Base-by-base conservation (phyloP, 371 early-diverging fungal genomes). In the Quaeritorhiza haematococci region DNA sequence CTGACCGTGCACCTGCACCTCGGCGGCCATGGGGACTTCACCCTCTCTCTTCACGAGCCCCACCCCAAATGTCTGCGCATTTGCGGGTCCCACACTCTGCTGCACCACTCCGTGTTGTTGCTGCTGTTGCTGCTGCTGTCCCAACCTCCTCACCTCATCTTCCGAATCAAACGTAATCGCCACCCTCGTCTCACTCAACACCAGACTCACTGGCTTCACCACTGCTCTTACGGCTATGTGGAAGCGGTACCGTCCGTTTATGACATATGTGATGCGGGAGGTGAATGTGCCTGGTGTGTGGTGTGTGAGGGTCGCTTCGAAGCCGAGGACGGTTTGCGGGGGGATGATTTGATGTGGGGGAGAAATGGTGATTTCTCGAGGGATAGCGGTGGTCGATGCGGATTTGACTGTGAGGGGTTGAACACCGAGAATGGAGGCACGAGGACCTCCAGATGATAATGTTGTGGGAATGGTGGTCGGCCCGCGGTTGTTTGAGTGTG, bases 201-300 rank as follows among this genome's bases (percentile, higher is more conserved):
- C 59, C 3, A 74, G 56, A 7, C n/a, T 29, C 17, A 70, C 52
- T 0, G 62, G 63, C 13, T 48, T 30, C 0, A 75, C 68, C 5
- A 26, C 48, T 0, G 62, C 73, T n/a, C 46, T 41, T n/a, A 69
- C 55, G 0, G 66, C 59, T 21, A 76, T 47, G 32, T 66, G 64
- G 49, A 71, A 72, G 44, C 57, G 61, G 59, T 76, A 71, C 38
- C 76, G 58, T 3, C 69, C 69, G 56, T 76, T 76, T 6, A 76
- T 63, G 5, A 73, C 19, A 55, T 76, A 76, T 0, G 62, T 69
- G 1, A 76, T 41, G 23, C 61, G 61, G 0, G 46, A 43, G 4
- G 35, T 41, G 33, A 61, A 53, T 3, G 3, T 42, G 13, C 70
- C 68, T 2, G 61, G 44, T 0, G 13, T 30, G 49, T 66, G 33